Percentiles rank a stretch among this genome's conserved stretches.
Evolutionary conservation across 148 eudicot species (phyloP).

Genomic region (Polygonum aviculare): DNA sequence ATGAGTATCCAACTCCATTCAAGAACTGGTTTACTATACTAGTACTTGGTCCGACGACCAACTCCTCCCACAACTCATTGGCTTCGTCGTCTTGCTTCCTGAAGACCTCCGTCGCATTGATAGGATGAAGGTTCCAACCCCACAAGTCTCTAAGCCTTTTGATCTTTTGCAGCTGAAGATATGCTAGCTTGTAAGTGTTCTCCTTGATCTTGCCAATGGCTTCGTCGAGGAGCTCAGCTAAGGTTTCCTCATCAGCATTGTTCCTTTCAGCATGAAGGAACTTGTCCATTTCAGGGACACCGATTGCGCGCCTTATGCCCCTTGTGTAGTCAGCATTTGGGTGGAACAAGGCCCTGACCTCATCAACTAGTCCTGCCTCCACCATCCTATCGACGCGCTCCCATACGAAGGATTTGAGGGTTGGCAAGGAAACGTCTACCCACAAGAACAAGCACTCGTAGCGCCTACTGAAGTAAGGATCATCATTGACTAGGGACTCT

Average conservation of each 20-base stretch:
- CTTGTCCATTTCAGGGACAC: slow-evolving; percentile 25
- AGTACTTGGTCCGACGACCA: slow-evolving; percentile 5
- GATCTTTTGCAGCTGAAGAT: slow-evolving; percentile 20
- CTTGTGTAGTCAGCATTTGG: slow-evolving; percentile 16
- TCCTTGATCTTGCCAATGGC: slow-evolving; percentile 23
- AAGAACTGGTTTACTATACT: slow-evolving; percentile 6
- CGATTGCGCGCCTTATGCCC: slow-evolving; percentile 28
- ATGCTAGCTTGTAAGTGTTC: slow-evolving; percentile 25
- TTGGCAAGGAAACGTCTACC: slow-evolving; percentile 26
- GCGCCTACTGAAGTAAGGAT: slow-evolving; percentile 12
- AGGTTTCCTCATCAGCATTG: slow-evolving; percentile 7
- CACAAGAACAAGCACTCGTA: slow-evolving; percentile 31
- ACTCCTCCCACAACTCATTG: slow-evolving; percentile 8
- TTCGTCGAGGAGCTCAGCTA: slow-evolving; percentile 8
- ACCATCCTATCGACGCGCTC: slow-evolving; percentile 29
- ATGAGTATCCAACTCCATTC: background rate
- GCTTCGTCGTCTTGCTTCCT: slow-evolving; percentile 5
- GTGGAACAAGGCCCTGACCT: slow-evolving; percentile 18
- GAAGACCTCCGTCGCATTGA: slow-evolving; percentile 27
- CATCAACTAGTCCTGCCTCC: slow-evolving; percentile 25
- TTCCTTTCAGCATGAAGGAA: slow-evolving; percentile 17
- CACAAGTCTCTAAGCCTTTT: slow-evolving; percentile 11
- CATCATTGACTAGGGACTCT: slow-evolving; percentile 24
- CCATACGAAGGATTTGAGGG: slow-evolving; percentile 18
- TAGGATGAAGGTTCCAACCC: slow-evolving; percentile 24